Conservation (phyloP, 768 basidiomycete species). For the Lactarius psammicola region DNA sequence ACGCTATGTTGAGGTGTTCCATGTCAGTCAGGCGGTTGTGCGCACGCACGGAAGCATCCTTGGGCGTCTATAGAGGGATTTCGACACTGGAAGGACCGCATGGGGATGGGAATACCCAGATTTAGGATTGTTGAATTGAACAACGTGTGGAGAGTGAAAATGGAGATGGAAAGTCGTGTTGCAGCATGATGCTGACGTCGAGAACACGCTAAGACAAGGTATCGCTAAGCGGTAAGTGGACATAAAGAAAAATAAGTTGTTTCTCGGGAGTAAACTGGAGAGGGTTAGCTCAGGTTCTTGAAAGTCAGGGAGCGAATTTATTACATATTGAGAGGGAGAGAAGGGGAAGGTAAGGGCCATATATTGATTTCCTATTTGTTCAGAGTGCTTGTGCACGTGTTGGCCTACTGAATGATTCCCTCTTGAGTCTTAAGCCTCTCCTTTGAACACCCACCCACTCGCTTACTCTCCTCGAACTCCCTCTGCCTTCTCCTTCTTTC, state of each 20-base stretch:
- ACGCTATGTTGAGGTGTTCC: conserved; percentile 7
- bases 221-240: neutral
- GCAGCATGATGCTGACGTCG: conserved; percentile 23
- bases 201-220: conserved; percentile 9
- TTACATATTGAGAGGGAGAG: conserved; percentile 10
- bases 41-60: conserved; percentile 23
- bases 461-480: neutral
- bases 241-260: neutral
- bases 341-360: conserved; percentile 9
- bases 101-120: conserved; percentile 2
- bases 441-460: conserved; percentile 1
- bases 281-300: conserved; percentile 15
- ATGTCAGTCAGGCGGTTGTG: conserved; percentile 20
- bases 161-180: conserved; percentile 2
- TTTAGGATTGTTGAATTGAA: neutral
- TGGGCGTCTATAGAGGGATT: conserved; percentile 11
- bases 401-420: conserved; percentile 15
- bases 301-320: conserved; percentile 3
- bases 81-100: neutral
- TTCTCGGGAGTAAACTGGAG: conserved; percentile 7
- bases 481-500: neutral
- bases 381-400: conserved; percentile 21
- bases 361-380: conserved; percentile 6
- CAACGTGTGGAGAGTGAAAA: neutral
- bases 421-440: conserved; percentile 24